Percentiles rank a stretch among this genome's conserved stretches.
Conservation (phyloP, 495 filamentous ascomycete species). For the Podospora comata region DNA sequence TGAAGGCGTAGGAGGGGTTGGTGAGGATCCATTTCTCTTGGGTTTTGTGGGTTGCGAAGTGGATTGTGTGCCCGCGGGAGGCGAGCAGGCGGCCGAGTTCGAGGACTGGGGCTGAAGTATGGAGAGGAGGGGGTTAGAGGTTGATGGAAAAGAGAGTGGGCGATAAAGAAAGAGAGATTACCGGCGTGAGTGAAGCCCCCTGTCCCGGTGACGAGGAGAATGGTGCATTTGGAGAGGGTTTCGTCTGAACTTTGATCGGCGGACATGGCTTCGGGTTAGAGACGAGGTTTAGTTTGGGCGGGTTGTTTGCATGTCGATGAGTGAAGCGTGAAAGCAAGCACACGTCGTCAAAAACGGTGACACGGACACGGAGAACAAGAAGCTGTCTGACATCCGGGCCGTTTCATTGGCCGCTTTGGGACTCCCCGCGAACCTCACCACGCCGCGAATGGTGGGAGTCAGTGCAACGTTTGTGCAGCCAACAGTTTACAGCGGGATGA, state of each 20-base stretch:
- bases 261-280: neutral
- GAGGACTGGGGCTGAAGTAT: conserved; percentile 31
- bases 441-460: neutral
- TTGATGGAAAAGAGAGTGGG: neutral
- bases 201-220: conserved; percentile 1
- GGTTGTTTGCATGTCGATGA: neutral
- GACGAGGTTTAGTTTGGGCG: neutral
- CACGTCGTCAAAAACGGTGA: neutral
- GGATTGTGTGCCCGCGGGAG: conserved; percentile 36
- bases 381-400: too few species aligned
- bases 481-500: neutral
- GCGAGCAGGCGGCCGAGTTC: conserved; percentile 39
- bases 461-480: neutral
- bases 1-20: conserved; percentile 27
- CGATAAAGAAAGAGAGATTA: neutral
- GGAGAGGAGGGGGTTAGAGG: neutral
- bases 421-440: neutral
- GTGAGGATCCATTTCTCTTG: conserved; percentile 35
- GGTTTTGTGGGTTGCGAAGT: conserved; percentile 39
- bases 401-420: neutral
- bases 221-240: conserved; percentile 1
- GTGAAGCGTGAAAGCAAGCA: neutral
- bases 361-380: neutral
- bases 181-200: conserved; percentile 7
- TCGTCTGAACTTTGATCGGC: neutral